A percentile compares a stretch with the other conserved stretches of the same genome.
phyloP scores from a whole-genome alignment of 139 green algal genomes.

The Chlorella sp. region DNA sequence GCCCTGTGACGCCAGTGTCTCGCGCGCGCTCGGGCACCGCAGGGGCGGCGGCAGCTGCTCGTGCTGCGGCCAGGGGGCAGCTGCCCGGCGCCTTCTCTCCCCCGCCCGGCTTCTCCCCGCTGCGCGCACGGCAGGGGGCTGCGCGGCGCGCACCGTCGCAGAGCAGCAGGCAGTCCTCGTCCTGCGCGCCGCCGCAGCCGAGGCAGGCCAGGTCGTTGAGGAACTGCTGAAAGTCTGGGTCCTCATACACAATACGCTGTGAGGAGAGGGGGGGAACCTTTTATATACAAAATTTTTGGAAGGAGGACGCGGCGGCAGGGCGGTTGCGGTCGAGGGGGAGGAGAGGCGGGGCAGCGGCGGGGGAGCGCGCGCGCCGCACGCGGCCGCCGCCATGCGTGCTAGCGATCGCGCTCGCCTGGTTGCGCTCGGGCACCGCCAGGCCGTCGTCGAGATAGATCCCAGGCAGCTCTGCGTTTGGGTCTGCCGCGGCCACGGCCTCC shows the following conservation, averaged over 20 bases:
- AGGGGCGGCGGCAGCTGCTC: too few species aligned
- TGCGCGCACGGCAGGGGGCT: too few species aligned
- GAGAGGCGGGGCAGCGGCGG: too few species aligned
- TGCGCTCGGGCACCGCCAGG: conserved; percentile 34
- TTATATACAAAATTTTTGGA: too few species aligned
- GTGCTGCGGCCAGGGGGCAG: too few species aligned
- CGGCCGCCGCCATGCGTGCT: too few species aligned
- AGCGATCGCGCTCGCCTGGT: conserved; percentile 28
- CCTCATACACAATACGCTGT: conserved; percentile 43
- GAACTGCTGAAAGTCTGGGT: conserved; percentile 37
- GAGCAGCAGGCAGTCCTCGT: conserved; percentile 68
- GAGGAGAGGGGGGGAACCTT: too few species aligned
- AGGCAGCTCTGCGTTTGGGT: conserved; percentile 4
- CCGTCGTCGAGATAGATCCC: conserved; percentile 29
- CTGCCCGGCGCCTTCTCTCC: too few species aligned
- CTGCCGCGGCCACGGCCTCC: not conserved
- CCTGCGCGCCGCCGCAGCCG: conserved; percentile 46
- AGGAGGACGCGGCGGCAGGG: not conserved
- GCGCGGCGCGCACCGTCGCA: conserved; percentile 68
- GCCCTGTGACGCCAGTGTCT: too few species aligned
- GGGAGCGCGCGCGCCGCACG: not conserved
- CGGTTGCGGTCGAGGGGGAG: not conserved
- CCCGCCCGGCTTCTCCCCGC: too few species aligned
- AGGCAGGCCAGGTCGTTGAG: conserved; percentile 44
- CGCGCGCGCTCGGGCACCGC: too few species aligned